Evolutionary conservation across 345 rosid species (phyloP).

Genomic region (Luvunga scandens): DNA sequence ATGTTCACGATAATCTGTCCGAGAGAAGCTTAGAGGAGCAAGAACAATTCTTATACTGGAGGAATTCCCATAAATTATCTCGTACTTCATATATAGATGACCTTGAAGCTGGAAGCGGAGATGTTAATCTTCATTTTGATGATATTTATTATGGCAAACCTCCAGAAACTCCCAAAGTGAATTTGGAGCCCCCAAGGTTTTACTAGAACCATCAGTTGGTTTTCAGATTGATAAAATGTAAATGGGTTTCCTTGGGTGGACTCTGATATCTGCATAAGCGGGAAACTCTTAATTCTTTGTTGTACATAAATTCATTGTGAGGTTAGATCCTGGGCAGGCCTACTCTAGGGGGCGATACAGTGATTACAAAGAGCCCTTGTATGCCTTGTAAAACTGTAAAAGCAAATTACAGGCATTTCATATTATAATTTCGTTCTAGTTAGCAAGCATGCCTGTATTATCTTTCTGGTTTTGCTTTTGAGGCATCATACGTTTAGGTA

Average conservation of each 20-base stretch:
- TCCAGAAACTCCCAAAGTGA: slow-evolving; percentile 42
- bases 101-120: slow-evolving; percentile 46
- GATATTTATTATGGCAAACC: slow-evolving; percentile 74
- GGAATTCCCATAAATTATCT: slow-evolving; percentile 7
- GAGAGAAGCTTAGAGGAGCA: slow-evolving; percentile 53
- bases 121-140: slow-evolving; percentile 69
- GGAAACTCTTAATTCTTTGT: slow-evolving; percentile 44
- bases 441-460: neutral
- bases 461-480: neutral
- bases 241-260: slow-evolving; percentile 32
- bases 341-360: slow-evolving; percentile 13
- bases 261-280: neutral
- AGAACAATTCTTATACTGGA: slow-evolving; percentile 41
- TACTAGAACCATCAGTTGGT: neutral
- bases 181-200: slow-evolving; percentile 27
- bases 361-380: neutral
- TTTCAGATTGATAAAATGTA: slow-evolving; percentile 24
- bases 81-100: slow-evolving; percentile 16
- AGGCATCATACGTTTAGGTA: neutral
- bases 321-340: slow-evolving; percentile 26
- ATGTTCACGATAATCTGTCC: slow-evolving; percentile 27
- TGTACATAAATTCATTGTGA: slow-evolving; percentile 41
- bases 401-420: slow-evolving; percentile 6
- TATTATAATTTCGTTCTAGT: neutral
- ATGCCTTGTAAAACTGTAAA: slow-evolving; percentile 27